Evolutionary conservation across 257 asterid genomes (phyloP), one percentile per base, ranked within the genome.

Genomic region (Ilex asprella): DNA sequence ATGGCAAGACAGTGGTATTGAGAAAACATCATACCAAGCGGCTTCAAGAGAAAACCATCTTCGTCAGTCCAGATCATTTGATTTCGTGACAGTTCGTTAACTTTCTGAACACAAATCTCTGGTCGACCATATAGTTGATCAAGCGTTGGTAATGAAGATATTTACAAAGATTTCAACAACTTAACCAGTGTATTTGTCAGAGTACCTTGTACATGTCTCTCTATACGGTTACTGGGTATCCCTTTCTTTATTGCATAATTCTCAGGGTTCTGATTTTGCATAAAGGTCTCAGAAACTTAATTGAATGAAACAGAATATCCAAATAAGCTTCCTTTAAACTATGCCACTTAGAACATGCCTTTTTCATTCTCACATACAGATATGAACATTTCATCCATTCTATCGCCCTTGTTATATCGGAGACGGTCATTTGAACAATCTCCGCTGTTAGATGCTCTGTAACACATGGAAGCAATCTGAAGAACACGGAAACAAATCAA

Each of bases 301-400:
- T 16, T 53, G 63, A 62, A 55, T 53, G 53, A 56, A 73, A 64
- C 61, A 32, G 71, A 63, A 41, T 60, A 15, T 61, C 27, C 56
- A 68, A 58, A 35, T 35, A 74, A 46, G 16, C 15, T 72, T 63
- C 68, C 64, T 63, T 65, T 60, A 63, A 59, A n/a, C 4, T 61
- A 44, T 27, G 39, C 66, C 71, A 65, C 62, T 66, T 70, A 67
- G 30, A 56, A 75, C 91, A 16, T 86, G 78, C 99, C 97, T 83
- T 92, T 84, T 83, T 86, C 84, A 85, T 92, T 84, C 99, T 80
- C 78, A 92, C 96, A 61, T 78, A 86, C 83, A 92, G 78, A 78
- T 74, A 92, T 63, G 99, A 92, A 81, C 97, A 89, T 75, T 86
- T 86, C 84, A 92, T 76, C 99, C 99, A 92, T 71, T 92, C 96